These are phyloP conservation scores for Polychytrium aggregatum DNA, from an alignment of 192 early-diverging fungal genomes.

Conservation along the genomic window DNA sequence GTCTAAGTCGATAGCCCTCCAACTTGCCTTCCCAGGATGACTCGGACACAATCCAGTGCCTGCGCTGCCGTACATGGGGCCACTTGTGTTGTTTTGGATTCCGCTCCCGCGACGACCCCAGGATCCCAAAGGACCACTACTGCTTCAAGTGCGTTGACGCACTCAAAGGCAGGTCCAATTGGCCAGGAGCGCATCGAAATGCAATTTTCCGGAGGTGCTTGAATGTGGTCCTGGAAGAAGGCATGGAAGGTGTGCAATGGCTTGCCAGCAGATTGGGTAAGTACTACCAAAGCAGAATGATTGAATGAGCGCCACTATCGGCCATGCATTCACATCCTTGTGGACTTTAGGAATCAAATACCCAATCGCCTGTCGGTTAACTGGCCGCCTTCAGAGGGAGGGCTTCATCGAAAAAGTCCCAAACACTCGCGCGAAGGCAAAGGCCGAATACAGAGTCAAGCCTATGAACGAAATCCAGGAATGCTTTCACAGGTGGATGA, in stretches of 20 bases:
- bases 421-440: too few relatives aligned
- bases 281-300: background rate
- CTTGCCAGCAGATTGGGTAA: conserved; percentile 10
- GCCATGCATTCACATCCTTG: background rate
- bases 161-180: background rate
- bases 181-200: conserved; percentile 7
- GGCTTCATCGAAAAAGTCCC: too few relatives aligned
- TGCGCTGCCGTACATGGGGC: conserved; percentile 18
- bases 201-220: conserved; percentile 17
- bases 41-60: conserved; percentile 19
- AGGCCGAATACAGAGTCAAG: too few relatives aligned
- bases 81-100: conserved; percentile 33
- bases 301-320: background rate
- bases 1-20: background rate
- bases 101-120: conserved; percentile 8
- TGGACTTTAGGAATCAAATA: conserved; percentile 1
- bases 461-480: too few relatives aligned
- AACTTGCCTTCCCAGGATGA: conserved; percentile 7
- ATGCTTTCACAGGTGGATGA: too few relatives aligned
- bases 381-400: conserved; percentile 9
- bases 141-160: conserved; percentile 27
- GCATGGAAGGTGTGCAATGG: conserved; percentile 1
- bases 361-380: conserved; percentile 5
- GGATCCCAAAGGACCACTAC: conserved; percentile 8
- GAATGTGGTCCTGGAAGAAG: conserved; percentile 6